Base-by-base conservation (phyloP, 1,284 basidiomycete genomes). In the Takashimella koratensis region DNA sequence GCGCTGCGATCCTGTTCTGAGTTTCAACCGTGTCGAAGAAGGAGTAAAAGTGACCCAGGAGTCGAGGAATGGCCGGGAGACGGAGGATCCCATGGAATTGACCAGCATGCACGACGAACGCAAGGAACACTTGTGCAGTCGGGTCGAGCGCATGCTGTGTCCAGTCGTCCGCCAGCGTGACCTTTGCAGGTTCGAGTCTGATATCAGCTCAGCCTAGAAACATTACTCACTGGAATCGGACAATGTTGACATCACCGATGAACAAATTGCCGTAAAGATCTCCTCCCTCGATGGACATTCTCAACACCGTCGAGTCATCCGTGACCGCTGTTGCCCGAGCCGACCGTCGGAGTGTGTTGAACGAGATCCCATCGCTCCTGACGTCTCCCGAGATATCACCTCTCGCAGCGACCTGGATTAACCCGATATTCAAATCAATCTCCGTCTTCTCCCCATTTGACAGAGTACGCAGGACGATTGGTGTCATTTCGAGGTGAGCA, bases 121-220 rank as follows among this genome's bases (percentile, higher is more conserved):
- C 83, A 11, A 95, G 80, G 19, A 81, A 81, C 4, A 93, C 78
- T n/a, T 83, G 83, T 4, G 80, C 80, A 26, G 82, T 78, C 36
- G 78, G 73, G n/a, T 79, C 73, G 43, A 78, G 64, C 13, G 73
- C 57, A 51, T 81, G 79, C 47, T 77, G 77, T 4, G 82, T 83
- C 90, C 90, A 94, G 66, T 94, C 88, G 64, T 95, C 90, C 58
- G 80, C 83, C 43, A 92, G 83, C 46, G 83, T 82, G 48, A 92
- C 82, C 53, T 82, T 79, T 25, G 90, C 74, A 0, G 91, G 89
- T 64, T 88, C 86, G 22, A 90, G 86, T 41, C 89, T 92, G 55
- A 52, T 19, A 23, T 54, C 22, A 44, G 43, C 47, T 26, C 43
- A 22, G 24, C 47, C 20, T 30, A n/a, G 49, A 53, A 46, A 50